Percentiles rank a stretch among this genome's conserved stretches.
Conservation (phyloP, 1,284 basidiomycete genomes). For the Apiotrichum brassicae region DNA sequence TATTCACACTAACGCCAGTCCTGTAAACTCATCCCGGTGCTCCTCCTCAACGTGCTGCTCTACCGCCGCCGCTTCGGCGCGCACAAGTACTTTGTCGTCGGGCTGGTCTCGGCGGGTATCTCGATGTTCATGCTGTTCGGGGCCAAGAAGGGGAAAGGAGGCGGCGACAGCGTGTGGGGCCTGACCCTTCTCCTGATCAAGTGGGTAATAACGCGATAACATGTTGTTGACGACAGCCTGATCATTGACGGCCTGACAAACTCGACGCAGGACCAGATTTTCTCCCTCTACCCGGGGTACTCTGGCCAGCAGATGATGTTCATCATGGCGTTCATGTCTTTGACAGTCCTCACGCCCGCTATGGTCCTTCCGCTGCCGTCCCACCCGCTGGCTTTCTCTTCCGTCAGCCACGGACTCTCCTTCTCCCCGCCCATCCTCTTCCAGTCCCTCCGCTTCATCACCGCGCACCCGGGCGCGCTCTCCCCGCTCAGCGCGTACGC, state of each 20-base stretch:
- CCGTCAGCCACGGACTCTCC: constrained; percentile 7
- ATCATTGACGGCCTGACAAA: constrained; percentile 89
- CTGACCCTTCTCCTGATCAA: constrained; percentile 38
- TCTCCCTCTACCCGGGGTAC: constrained; percentile 49
- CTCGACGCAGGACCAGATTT: constrained; percentile 98
- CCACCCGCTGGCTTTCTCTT: constrained; percentile 21
- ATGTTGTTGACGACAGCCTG: constrained; percentile 56
- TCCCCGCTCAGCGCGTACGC: constrained; percentile 77
- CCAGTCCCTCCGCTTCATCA: constrained; percentile 67
- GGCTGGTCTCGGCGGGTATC: constrained; percentile 87
- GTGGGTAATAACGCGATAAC: constrained; percentile 20
- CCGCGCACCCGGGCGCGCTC: constrained; percentile 69
- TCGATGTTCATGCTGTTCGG: constrained; percentile 86
- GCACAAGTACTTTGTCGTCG: constrained; percentile 90
- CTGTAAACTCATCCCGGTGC: constrained; percentile 71
- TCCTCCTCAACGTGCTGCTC: constrained; percentile 53
- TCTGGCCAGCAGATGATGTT: constrained; percentile 99
- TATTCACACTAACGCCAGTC: constrained; percentile 49
- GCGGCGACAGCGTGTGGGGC: constrained; percentile 42
- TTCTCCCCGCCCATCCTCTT: constrained; percentile 60
- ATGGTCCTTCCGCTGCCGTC: constrained; percentile 49
- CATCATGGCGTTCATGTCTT: constrained; percentile 71
- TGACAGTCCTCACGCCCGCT: constrained; percentile 56
- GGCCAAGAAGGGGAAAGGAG: constrained; percentile 36
- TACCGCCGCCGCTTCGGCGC: constrained; percentile 84